Evolutionary conservation across 2,329 filamentous ascomycete species (phyloP).

Genomic region (Neofusicoccum kwambonambiense): DNA sequence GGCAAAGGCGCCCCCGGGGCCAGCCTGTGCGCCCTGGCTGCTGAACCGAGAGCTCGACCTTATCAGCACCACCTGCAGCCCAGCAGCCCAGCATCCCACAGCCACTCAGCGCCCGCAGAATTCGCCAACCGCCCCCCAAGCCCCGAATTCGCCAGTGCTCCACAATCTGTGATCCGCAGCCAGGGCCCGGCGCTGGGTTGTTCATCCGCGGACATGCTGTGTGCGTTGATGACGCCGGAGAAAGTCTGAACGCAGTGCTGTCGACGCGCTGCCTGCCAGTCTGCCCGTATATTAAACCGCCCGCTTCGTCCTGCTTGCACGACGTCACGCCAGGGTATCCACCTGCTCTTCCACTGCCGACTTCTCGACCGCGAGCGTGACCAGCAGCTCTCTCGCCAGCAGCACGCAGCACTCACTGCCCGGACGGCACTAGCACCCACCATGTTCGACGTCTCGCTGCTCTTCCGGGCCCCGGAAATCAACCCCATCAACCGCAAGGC

Average conservation of each 20-base stretch:
- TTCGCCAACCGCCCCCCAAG: not conserved
- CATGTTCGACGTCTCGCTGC: conserved; percentile 28
- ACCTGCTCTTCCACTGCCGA: not conserved
- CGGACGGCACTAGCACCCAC: not conserved
- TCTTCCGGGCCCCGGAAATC: conserved; percentile 61
- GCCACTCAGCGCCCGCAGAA: not conserved
- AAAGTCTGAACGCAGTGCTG: not conserved
- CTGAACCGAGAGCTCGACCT: not conserved
- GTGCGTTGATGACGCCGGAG: not conserved
- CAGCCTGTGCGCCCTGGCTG: not conserved
- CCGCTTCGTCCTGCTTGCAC: not conserved
- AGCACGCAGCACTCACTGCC: not conserved
- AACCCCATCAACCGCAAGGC: conserved; percentile 86
- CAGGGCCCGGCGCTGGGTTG: not conserved
- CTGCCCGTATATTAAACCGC: not conserved
- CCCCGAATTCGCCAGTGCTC: not conserved
- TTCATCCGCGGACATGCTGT: conserved; percentile 6
- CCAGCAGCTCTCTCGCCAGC: not conserved
- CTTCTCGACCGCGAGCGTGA: too few relatives aligned
- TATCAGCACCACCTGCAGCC: not conserved
- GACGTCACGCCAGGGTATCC: not conserved
- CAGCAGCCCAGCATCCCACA: not conserved
- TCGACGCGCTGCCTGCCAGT: not conserved
- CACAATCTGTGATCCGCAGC: conserved; percentile 6
- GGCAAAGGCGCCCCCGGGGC: not conserved